A percentile compares a stretch with the other conserved stretches of the same genome.
phyloP scores from a whole-genome alignment of 2,329 filamentous ascomycete genomes.

The Delphinella strobiligena region DNA sequence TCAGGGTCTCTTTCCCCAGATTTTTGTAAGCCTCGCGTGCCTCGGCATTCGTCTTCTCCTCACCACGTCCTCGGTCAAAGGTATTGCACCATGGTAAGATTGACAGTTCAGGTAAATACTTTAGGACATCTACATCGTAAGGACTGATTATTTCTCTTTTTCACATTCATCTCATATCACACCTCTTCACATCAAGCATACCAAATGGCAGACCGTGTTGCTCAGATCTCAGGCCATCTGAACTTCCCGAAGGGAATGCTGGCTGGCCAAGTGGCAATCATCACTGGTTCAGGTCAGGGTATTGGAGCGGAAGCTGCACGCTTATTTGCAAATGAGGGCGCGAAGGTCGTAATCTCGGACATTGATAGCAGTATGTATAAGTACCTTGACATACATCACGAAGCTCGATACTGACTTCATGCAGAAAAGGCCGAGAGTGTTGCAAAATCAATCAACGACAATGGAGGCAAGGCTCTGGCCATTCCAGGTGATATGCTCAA shows the following conservation, averaged over 20 bases:
- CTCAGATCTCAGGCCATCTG: slow-evolving; percentile 65
- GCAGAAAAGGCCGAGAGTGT: slow-evolving; percentile 57
- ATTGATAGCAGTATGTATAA: slow-evolving; percentile 43
- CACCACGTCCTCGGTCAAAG: too few relatives aligned
- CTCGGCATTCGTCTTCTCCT: not conserved
- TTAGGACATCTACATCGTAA: too few relatives aligned
- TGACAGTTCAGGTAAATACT: too few relatives aligned
- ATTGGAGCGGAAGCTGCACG: slow-evolving; percentile 77
- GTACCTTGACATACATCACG: not conserved
- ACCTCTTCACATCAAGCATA: too few relatives aligned
- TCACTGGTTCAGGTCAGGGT: slow-evolving; percentile 76
- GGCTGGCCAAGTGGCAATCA: slow-evolving; percentile 69
- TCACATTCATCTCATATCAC: too few relatives aligned
- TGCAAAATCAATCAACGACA: slow-evolving; percentile 56
- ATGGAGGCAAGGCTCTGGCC: slow-evolving; percentile 56
- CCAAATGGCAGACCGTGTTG: slow-evolving; percentile 32
- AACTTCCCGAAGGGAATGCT: slow-evolving; percentile 74
- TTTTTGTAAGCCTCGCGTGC: not conserved
- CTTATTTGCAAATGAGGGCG: slow-evolving; percentile 78
- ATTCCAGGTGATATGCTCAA: slow-evolving; percentile 69
- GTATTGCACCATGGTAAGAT: too few relatives aligned
- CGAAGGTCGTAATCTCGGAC: slow-evolving; percentile 72
- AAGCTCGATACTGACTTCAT: too few relatives aligned
- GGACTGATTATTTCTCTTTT: too few relatives aligned
- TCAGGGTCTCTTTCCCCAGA: not conserved